Conservation (phyloP, 345 rosid genomes). For the Cardamine resedifolia region DNA sequence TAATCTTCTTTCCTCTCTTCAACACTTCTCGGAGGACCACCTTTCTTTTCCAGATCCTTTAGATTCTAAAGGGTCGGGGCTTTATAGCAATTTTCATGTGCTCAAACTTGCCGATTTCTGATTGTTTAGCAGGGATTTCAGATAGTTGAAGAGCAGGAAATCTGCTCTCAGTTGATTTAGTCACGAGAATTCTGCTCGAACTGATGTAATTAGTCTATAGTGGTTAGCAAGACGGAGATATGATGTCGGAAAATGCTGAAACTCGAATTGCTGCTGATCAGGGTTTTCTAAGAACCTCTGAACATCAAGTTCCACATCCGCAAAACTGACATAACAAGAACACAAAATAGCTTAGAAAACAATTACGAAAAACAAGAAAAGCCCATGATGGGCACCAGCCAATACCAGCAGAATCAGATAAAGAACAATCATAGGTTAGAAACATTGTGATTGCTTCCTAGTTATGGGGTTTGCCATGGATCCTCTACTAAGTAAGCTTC, state of each 20-base stretch:
- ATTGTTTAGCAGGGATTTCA: conserved; percentile 71
- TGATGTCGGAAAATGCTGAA: conserved; percentile 85
- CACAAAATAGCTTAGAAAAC: neutral
- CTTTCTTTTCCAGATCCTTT: conserved; percentile 47
- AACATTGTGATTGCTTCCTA: neutral
- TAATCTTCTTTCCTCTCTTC: conserved; percentile 97
- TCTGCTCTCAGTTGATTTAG: conserved; percentile 58
- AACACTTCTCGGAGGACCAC: conserved; percentile 52
- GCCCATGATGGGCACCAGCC: neutral
- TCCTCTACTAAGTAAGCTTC: neutral
- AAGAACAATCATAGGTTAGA: neutral
- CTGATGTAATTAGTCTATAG: conserved; percentile 79
- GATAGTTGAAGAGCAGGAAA: conserved; percentile 61
- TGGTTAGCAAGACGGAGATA: conserved; percentile 92
- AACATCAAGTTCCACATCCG: conserved; percentile 89
- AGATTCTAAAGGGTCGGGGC: conserved; percentile 58
- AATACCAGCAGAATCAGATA: neutral
- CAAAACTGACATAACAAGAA: conserved; percentile 50
- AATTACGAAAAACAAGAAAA: neutral
- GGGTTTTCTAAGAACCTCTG: conserved; percentile 70
- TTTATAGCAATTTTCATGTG: conserved; percentile 59
- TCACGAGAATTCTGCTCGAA: conserved; percentile 64
- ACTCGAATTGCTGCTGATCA: conserved; percentile 78
- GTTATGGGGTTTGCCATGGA: too few species aligned
- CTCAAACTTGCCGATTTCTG: conserved; percentile 56